A percentile compares a stretch with the other conserved stretches of the same genome.
Evolutionary conservation across 2,329 filamentous ascomycete genomes (phyloP).

Genomic region (Paecilomyces formosus): DNA sequence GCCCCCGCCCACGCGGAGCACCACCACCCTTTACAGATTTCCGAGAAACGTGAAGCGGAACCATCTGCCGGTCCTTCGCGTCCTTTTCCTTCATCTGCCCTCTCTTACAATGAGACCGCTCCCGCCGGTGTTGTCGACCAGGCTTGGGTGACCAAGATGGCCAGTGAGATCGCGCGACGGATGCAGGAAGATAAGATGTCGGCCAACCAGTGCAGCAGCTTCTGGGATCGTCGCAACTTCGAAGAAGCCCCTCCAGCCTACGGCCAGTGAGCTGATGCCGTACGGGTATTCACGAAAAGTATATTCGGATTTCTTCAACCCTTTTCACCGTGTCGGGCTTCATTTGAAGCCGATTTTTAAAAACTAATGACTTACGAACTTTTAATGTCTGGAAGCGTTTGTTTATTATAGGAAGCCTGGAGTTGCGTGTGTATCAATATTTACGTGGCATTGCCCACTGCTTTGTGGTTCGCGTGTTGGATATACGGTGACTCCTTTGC

Average conservation of each 20-base stretch:
- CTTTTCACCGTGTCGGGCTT: background rate
- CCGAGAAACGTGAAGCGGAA: constrained; percentile 21
- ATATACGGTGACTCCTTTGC: background rate
- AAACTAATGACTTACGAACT: constrained; percentile 15
- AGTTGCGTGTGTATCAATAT: background rate
- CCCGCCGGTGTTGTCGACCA: constrained; percentile 37
- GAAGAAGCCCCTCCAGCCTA: constrained; percentile 38
- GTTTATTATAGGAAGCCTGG: constrained; percentile 3
- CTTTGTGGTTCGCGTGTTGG: background rate
- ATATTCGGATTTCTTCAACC: background rate
- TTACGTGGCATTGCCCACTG: background rate
- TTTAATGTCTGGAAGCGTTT: constrained; percentile 1
- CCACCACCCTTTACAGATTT: constrained; percentile 6
- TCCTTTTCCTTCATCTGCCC: constrained; percentile 23
- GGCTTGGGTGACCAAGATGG: constrained; percentile 59
- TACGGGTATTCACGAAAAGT: background rate
- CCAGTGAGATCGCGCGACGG: constrained; percentile 74
- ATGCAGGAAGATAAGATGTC: constrained; percentile 75
- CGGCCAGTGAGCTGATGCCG: constrained; percentile 24
- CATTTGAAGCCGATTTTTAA: constrained; percentile 6
- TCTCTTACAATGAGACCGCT: constrained; percentile 28
- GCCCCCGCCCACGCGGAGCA: constrained; percentile 14
- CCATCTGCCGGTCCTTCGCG: constrained; percentile 15
- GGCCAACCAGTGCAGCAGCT: constrained; percentile 23
- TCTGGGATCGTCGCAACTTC: constrained; percentile 28